Percentiles rank a stretch among this genome's conserved stretches.
phyloP scores from a whole-genome alignment of 805 yeast species.

The Metschnikowia bowlesiae region DNA sequence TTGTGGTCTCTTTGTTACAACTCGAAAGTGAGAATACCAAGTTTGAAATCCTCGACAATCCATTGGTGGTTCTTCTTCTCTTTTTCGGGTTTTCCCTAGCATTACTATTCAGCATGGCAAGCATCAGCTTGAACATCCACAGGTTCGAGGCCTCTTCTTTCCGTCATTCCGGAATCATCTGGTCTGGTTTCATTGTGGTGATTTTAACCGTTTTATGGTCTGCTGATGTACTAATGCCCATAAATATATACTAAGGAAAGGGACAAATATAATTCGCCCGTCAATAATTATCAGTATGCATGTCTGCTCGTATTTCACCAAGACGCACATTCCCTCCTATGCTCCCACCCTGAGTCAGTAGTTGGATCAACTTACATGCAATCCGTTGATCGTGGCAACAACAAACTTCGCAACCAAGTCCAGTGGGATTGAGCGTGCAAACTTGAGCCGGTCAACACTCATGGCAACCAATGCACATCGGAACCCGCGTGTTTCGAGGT shows the following conservation, averaged over 20 bases:
- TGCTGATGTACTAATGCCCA: not conserved
- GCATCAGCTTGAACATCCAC: conserved; percentile 32
- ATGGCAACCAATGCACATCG: conserved; percentile 5
- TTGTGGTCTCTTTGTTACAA: conserved; percentile 29
- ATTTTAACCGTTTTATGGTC: conserved; percentile 21
- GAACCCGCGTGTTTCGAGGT: conserved; percentile 5
- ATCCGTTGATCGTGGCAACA: not conserved
- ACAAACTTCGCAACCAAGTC: not conserved
- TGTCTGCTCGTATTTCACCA: too few species aligned
- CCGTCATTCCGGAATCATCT: conserved; percentile 21
- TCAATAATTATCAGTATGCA: not conserved
- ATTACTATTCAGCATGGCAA: conserved; percentile 30
- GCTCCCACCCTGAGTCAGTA: not conserved
- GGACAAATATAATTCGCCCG: not conserved
- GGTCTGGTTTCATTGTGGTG: conserved; percentile 24
- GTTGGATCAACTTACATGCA: not conserved
- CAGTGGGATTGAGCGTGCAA: not conserved
- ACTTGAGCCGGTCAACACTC: not conserved
- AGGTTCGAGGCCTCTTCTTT: conserved; percentile 27
- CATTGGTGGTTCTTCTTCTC: conserved; percentile 29
- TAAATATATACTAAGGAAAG: not conserved
- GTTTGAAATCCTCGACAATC: conserved; percentile 27
- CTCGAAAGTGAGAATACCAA: conserved; percentile 21
- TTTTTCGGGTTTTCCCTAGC: conserved; percentile 30
- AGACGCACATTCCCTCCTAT: not conserved